phyloP scores from a whole-genome alignment of 768 basidiomycete species.

The Tricholoma terreum region DNA sequence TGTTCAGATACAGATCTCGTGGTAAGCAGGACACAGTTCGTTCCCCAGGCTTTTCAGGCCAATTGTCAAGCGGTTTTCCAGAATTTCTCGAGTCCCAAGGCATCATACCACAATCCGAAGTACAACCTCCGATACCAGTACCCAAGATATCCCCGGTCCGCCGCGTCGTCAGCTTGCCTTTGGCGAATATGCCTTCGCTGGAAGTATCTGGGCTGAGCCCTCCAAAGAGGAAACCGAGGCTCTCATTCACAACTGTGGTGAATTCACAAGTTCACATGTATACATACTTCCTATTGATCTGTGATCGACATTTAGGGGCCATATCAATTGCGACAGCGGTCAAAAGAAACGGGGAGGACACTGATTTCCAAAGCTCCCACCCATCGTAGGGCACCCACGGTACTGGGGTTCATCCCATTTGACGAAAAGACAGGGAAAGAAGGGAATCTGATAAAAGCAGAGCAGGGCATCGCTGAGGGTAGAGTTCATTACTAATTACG shows the following conservation, averaged over 20 bases:
- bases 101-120: conserved; percentile 37
- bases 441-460: conserved; percentile 5
- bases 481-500: neutral
- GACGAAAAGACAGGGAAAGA: neutral
- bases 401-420: conserved; percentile 13
- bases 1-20: conserved; percentile 59
- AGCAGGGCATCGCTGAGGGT: conserved; percentile 5
- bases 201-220: conserved; percentile 17
- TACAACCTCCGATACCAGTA: conserved; percentile 15
- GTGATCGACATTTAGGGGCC: conserved; percentile 12
- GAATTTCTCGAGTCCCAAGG: conserved; percentile 53
- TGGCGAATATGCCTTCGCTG: conserved; percentile 12
- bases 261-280: neutral
- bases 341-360: conserved; percentile 23
- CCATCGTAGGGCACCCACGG: conserved; percentile 10
- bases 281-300: neutral
- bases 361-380: conserved; percentile 21
- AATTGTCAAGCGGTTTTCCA: conserved; percentile 15
- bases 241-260: neutral
- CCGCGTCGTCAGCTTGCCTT: conserved; percentile 41
- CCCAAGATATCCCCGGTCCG: conserved; percentile 26
- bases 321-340: conserved; percentile 10
- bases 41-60: neutral
- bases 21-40: conserved; percentile 32
- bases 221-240: conserved; percentile 22